These are phyloP conservation scores for Cairneyella variabilis DNA, from an alignment of 495 filamentous ascomycete species.

Conservation along the genomic window DNA sequence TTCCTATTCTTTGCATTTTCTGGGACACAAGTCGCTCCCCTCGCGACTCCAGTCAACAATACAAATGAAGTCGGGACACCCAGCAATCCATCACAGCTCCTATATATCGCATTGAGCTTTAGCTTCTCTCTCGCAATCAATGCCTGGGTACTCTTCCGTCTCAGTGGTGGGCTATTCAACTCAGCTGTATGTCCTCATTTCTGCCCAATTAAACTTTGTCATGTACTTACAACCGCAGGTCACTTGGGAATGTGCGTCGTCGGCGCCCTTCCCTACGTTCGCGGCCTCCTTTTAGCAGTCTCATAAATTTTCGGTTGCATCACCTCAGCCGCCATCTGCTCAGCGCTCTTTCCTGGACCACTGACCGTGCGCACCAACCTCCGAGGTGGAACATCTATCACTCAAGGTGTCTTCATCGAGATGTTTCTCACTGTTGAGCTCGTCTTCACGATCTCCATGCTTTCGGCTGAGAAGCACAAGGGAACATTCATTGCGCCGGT, in stretches of 20 bases:
- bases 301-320: conserved; percentile 57
- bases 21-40: conserved; percentile 32
- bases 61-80: conserved; percentile 1
- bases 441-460: conserved; percentile 55
- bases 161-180: conserved; percentile 63
- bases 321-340: conserved; percentile 48
- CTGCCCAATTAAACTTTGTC: no score
- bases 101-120: conserved; percentile 61
- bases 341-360: conserved; percentile 46
- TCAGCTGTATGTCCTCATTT: no score
- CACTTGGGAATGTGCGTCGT: conserved; percentile 54
- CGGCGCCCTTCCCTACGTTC: conserved; percentile 46
- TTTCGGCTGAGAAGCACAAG: conserved; percentile 53
- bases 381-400: conserved; percentile 35
- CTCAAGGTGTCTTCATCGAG: conserved; percentile 52
- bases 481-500: conserved; percentile 48
- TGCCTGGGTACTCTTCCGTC: conserved; percentile 63
- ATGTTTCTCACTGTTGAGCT: conserved; percentile 50
- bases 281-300: conserved; percentile 45
- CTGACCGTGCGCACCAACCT: conserved; percentile 42
- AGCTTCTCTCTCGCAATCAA: conserved; percentile 61
- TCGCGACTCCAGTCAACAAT: conserved; percentile 36
- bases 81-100: conserved; percentile 32
- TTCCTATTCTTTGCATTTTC: conserved; percentile 52
- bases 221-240: no score